Evolutionary conservation across 352 stramenopile genomes (phyloP), one percentile per base, ranked within the genome.

Genomic region (Phytophthora syringae): DNA sequence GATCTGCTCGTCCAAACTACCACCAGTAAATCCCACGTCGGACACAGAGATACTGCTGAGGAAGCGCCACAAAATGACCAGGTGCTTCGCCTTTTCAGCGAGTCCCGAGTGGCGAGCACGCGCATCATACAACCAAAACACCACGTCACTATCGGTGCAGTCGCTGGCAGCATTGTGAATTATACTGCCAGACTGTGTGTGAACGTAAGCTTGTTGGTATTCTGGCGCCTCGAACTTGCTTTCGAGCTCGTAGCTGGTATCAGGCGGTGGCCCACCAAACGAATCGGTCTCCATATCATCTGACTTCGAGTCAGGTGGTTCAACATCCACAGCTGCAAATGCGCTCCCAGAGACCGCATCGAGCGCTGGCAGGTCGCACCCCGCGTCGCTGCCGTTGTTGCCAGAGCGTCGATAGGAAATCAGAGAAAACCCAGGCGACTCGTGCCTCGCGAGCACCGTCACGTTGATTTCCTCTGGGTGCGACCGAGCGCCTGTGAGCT

Each of bases 381-480:
- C 39, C 39, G 39, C 39, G 18, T 45, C 18, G 18, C 39, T 9
- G 39, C 7, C 10, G 13, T 15, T 45, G 39, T 16, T 45, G n/a
- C 47, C 49, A 13, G 73, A 71, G 11, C 74, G 64, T n/a, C 74
- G 63, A 49, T 82, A 82, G 6, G 74, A 82, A 20, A 79, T 40
- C 4, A 82, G 54, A 16, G 59, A 57, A 22, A 82, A 82, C 3
- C 32, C 49, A 1, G 70, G 59, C 22, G 74, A 82, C 7, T 63
- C 47, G 18, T 77, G 74, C 2, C 68, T 58, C 7, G 59, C 74
- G 5, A 82, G 43, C 16, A 81, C 70, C 6, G 30, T 43, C 10
- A 56, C 62, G 15, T 52, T 15, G 30, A 58, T 9, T 7, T 27
- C 43, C 12, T 51, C 47, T 3, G 18, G 1, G 11, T 60, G 45